Evolutionary conservation across 306 rosid species (phyloP).

Genomic region (Acacia acuminata): DNA sequence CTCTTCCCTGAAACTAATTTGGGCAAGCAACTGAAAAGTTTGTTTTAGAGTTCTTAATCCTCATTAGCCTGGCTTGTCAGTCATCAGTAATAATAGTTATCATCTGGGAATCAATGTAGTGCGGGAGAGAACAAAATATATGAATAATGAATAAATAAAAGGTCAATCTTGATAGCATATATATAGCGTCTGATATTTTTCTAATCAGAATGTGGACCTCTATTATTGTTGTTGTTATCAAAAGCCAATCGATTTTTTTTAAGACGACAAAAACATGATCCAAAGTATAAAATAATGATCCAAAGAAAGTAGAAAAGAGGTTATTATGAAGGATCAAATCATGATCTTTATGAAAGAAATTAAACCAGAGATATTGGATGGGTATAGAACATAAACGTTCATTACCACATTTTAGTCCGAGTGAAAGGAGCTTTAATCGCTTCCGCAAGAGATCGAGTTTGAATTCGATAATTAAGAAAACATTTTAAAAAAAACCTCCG

Average conservation of each 20-base stretch:
- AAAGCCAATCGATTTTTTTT: constrained; percentile 30
- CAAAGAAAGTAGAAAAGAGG: constrained; percentile 37
- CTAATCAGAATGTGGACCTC: constrained; percentile 30
- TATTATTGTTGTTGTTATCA: not conserved
- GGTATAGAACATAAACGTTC: constrained; percentile 31
- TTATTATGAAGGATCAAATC: constrained; percentile 39
- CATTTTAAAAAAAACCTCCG: fast-evolving
- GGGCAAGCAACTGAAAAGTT: constrained; percentile 22
- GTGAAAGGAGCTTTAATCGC: no score
- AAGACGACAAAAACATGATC: constrained; percentile 32
- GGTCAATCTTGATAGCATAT: not conserved
- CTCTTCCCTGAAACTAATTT: constrained; percentile 3
- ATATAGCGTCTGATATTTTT: constrained; percentile 5
- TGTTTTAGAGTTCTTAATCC: not conserved
- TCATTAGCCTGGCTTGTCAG: constrained; percentile 3
- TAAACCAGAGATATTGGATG: constrained; percentile 33
- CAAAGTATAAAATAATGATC: not conserved
- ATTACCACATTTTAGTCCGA: not conserved
- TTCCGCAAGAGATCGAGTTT: no score
- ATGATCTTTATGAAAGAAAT: constrained; percentile 29
- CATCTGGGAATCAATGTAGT: constrained; percentile 16
- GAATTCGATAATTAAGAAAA: no score
- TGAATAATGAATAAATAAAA: not conserved
- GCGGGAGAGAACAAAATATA: not conserved
- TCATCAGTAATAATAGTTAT: not conserved